phyloP scores from a whole-genome alignment of 208 protist species.

The Trypanosoma theileri region DNA sequence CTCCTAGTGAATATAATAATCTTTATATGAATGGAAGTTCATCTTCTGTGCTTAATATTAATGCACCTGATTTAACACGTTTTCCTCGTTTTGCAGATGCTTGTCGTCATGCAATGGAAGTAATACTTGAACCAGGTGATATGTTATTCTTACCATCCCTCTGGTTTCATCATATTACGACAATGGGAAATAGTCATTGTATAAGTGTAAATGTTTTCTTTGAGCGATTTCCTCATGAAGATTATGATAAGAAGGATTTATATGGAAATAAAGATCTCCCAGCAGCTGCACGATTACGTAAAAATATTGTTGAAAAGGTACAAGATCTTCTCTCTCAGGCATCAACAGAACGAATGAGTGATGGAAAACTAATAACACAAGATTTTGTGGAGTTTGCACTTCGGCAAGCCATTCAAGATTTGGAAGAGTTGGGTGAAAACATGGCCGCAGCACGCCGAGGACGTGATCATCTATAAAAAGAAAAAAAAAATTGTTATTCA shows the following conservation, averaged over 20 bases:
- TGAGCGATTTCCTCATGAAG: slow-evolving; percentile 52
- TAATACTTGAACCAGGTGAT: slow-evolving; percentile 87
- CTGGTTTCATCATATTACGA: slow-evolving; percentile 93
- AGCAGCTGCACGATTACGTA: slow-evolving; percentile 44
- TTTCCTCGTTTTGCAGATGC: slow-evolving; percentile 87
- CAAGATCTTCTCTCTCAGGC: slow-evolving; percentile 27
- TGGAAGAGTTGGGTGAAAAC: slow-evolving; percentile 47
- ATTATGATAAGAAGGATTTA: slow-evolving; percentile 85
- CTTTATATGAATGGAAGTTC: slow-evolving; percentile 91
- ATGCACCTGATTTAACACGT: slow-evolving; percentile 63
- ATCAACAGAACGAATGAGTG: slow-evolving; percentile 13
- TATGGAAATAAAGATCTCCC: slow-evolving; percentile 91
- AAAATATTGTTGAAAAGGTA: slow-evolving; percentile 38
- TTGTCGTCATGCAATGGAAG: slow-evolving; percentile 63
- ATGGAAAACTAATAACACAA: slow-evolving; percentile 22
- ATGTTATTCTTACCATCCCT: slow-evolving; percentile 92
- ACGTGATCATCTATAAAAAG: not conserved
- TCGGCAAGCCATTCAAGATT: slow-evolving; percentile 79
- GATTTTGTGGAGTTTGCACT: slow-evolving; percentile 82
- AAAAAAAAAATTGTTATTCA: not conserved
- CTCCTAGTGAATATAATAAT: slow-evolving; percentile 82
- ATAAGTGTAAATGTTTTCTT: slow-evolving; percentile 91
- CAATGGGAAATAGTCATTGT: slow-evolving; percentile 51
- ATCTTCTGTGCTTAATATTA: slow-evolving; percentile 82
- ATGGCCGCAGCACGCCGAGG: slow-evolving; percentile 29